phyloP scores from a whole-genome alignment of 2,329 filamentous ascomycete species.

The Fonsecaea pugnacius region DNA sequence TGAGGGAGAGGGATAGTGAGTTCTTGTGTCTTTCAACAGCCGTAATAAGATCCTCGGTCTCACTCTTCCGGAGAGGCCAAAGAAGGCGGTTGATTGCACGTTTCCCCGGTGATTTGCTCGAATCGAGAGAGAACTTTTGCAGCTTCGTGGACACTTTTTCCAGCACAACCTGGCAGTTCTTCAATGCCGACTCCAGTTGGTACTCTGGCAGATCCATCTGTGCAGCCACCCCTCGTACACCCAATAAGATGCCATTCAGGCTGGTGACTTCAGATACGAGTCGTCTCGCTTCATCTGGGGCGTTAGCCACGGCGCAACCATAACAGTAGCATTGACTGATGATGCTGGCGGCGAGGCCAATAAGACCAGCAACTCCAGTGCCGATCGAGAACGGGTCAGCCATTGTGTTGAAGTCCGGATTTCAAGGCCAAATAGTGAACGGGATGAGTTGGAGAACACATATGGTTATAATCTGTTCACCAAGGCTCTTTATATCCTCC shows the following conservation, averaged over 20 bases:
- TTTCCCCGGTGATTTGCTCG: constrained; percentile 9
- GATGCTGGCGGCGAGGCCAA: constrained; percentile 22
- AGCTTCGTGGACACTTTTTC: constrained; percentile 19
- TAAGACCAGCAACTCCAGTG: constrained; percentile 39
- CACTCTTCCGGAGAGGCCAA: constrained; percentile 28
- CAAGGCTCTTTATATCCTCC: background rate
- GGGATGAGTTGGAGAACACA: background rate
- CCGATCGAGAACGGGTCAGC: constrained; percentile 40
- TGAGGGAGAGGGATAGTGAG: constrained; percentile 23
- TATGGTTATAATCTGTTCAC: background rate
- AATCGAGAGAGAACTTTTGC: constrained; percentile 9
- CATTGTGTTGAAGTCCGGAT: constrained; percentile 28
- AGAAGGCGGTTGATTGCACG: constrained; percentile 22
- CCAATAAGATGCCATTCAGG: constrained; percentile 29
- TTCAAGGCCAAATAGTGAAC: background rate
- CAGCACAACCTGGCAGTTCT: constrained; percentile 16
- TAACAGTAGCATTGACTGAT: constrained; percentile 31
- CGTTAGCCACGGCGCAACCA: constrained; percentile 28
- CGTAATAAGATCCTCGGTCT: constrained; percentile 24
- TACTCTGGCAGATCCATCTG: constrained; percentile 10
- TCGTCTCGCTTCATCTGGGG: constrained; percentile 28
- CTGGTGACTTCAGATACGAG: constrained; percentile 28
- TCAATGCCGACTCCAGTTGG: constrained; percentile 12
- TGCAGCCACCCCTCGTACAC: constrained; percentile 23
- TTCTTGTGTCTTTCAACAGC: constrained; percentile 27